Conservation (phyloP, 768 basidiomycete species). For the Sporobolomyces roseus region DNA sequence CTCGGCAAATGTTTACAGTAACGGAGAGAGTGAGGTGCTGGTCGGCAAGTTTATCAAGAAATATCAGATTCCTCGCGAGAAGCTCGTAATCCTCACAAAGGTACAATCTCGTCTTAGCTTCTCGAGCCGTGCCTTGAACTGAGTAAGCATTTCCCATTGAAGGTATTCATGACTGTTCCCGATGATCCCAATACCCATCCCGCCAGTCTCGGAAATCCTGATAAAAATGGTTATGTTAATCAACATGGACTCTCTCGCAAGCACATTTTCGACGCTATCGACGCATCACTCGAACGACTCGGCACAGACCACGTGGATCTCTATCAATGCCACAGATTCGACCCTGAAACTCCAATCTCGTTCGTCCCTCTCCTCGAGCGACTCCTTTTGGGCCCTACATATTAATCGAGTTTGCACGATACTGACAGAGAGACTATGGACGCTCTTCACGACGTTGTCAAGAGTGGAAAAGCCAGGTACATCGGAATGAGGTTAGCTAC, state of each 20-base stretch:
- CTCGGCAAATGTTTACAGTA: constrained; percentile 56
- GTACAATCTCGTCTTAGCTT: no score
- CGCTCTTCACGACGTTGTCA: constrained; percentile 52
- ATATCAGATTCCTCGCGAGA: constrained; percentile 64
- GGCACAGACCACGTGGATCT: constrained; percentile 64
- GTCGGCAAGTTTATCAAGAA: constrained; percentile 69
- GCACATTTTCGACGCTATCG: constrained; percentile 64
- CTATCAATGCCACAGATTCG: background rate
- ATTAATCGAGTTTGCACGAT: no score
- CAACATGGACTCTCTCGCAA: constrained; percentile 54
- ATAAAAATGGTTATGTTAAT: constrained; percentile 56
- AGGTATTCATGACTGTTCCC: constrained; percentile 28
- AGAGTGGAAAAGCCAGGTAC: constrained; percentile 50
- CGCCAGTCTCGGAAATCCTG: constrained; percentile 7
- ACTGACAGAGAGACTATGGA: constrained; percentile 52
- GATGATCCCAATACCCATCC: constrained; percentile 20
- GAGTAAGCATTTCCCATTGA: background rate
- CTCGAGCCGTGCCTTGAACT: background rate
- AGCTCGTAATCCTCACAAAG: constrained; percentile 76
- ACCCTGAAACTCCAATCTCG: constrained; percentile 2
- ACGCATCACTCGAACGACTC: constrained; percentile 59
- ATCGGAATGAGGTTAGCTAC: constrained; percentile 49
- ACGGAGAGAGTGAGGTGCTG: constrained; percentile 63
- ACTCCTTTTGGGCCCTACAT: background rate
- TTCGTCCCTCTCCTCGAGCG: background rate